Base-by-base conservation (phyloP, 345 rosid genomes). In the Lumnitzera racemosa region DNA sequence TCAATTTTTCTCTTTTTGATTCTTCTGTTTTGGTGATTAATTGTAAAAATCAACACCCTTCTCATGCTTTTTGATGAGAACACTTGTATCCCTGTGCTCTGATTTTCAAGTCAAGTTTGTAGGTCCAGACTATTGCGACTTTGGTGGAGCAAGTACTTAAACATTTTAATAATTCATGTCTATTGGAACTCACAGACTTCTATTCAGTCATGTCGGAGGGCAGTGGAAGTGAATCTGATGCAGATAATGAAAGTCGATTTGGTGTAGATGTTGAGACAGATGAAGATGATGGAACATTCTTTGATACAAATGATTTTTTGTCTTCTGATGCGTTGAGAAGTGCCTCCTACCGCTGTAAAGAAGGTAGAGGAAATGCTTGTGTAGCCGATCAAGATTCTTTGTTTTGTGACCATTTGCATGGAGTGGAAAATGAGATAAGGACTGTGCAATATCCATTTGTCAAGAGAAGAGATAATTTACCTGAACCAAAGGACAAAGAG, bases 171-270 rank as follows among this genome's bases (percentile, higher is more conserved):
- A 43, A 57, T 61, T 29, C 47, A 60, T 62, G 57, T 23, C 36
- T 41, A 46, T 81, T 66, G 46, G 57, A 61, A 59, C 49, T 71
- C 36, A 57, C 87, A 95, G 96, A 95, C 83, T 90, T 95, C 85
- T 95, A 95, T 73, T 95, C 99, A 55, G 99, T 95, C 66, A 76
- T 90, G 90, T 95, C 99, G 36, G 95, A 90, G 74, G 99, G 90
- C 36, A 84, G 89, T 78, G 87, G 75, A 52, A 94, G 87, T 68
- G 96, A 84, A 65, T 81, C 89, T 57, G 96, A 88, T 62, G 96
- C 77, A 48, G 99, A 95, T 53, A 86, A 86, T 72, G 99, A 85
- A 70, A 95, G 97, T 74, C 92, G 81, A 67, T 89, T 84, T 75
- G 99, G 96, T 61, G 89, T 61, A 61, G 96, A 85, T 75, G 89